Percentiles rank a stretch among this genome's conserved stretches.
phyloP scores from a whole-genome alignment of 306 rosid genomes.

The Ammopiptanthus mongolicus region DNA sequence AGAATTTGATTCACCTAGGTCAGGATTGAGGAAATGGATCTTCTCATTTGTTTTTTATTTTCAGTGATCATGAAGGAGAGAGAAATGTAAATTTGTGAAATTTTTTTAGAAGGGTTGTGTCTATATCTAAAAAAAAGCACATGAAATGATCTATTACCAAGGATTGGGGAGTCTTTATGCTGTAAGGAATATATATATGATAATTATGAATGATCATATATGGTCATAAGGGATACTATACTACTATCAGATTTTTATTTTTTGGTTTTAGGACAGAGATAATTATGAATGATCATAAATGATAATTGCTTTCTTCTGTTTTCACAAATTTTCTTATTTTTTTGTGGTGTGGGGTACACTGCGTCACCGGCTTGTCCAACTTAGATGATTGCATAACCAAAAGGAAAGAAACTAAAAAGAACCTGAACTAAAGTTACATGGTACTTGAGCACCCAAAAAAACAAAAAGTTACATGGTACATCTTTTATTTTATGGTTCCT shows the following conservation, averaged over 20 bases:
- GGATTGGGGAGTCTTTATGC: background rate
- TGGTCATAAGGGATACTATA: too few relatives aligned
- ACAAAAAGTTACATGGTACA: background rate
- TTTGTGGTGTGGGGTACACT: background rate
- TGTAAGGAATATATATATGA: background rate
- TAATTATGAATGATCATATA: too few relatives aligned
- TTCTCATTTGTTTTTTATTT: background rate
- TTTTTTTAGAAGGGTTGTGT: too few relatives aligned
- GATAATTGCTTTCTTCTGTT: background rate
- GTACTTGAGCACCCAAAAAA: too few relatives aligned
- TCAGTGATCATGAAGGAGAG: too few relatives aligned
- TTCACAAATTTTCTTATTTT: background rate
- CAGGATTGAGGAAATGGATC: background rate
- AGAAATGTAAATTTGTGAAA: too few relatives aligned
- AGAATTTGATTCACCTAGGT: background rate
- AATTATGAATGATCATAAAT: background rate
- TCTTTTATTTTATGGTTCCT: background rate
- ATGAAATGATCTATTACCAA: too few relatives aligned
- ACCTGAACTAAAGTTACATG: background rate
- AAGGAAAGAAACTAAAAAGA: slow-evolving; percentile 2
- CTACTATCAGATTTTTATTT: background rate
- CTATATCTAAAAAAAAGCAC: too few relatives aligned
- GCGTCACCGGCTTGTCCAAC: background rate
- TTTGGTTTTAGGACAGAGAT: background rate
- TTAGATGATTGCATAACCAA: background rate